phyloP scores from a whole-genome alignment of 2,329 filamentous ascomycete species.

The Leptodontidium sp. region DNA sequence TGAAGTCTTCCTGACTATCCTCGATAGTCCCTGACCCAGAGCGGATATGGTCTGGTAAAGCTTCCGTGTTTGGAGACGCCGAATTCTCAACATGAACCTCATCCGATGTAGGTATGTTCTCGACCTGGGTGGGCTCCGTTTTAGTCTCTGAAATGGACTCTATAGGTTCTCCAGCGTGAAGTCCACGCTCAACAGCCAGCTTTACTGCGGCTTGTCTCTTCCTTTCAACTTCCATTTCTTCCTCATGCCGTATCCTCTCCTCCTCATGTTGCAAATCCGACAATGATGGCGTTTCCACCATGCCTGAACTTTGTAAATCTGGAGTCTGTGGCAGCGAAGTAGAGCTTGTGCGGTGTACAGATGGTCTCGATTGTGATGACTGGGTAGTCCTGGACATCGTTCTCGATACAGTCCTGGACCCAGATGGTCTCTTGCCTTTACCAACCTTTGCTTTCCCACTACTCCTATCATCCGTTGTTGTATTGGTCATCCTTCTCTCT shows the following conservation, averaged over 20 bases:
- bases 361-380: constrained; percentile 41
- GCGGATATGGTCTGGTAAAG: constrained; percentile 8
- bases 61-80: constrained; percentile 22
- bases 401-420: constrained; percentile 62
- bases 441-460: constrained; percentile 70
- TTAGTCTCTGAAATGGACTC: constrained; percentile 41
- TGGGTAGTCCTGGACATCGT: constrained; percentile 59
- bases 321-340: constrained; percentile 47
- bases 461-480: constrained; percentile 71
- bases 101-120: constrained; percentile 24
- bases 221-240: constrained; percentile 61
- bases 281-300: constrained; percentile 55
- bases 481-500: constrained; percentile 70
- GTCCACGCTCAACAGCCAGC: constrained; percentile 59
- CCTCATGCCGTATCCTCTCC: constrained; percentile 53
- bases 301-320: constrained; percentile 47
- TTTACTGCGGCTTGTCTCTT: constrained; percentile 61
- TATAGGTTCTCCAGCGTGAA: constrained; percentile 49
- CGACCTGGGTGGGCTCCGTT: constrained; percentile 22
- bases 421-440: constrained; percentile 61
- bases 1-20: constrained; percentile 52
- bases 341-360: constrained; percentile 35
- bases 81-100: constrained; percentile 5
- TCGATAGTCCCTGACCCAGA: constrained; percentile 20
- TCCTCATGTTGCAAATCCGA: constrained; percentile 64